Evolutionary conservation across 768 basidiomycete species (phyloP).

Genomic region (Rhodotorula diobovata): DNA sequence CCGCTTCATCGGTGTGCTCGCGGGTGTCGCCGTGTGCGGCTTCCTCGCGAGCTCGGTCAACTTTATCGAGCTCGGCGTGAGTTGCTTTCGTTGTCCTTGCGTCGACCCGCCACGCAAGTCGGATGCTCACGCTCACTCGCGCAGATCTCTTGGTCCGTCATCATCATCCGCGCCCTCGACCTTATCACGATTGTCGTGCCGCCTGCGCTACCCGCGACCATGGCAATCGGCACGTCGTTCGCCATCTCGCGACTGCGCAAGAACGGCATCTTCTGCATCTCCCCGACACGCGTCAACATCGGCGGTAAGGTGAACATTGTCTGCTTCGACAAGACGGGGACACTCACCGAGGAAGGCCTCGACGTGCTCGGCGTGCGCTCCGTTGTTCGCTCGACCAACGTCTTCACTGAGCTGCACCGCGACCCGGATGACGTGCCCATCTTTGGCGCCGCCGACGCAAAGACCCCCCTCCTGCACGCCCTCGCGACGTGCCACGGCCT

Average conservation of each 20-base stretch:
- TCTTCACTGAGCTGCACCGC: constrained; percentile 84
- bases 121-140: constrained; percentile 10
- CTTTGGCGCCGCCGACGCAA: constrained; percentile 57
- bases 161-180: constrained; percentile 84
- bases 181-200: constrained; percentile 96
- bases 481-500: constrained; percentile 94
- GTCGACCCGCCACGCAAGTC: not conserved
- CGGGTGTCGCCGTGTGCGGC: constrained; percentile 82
- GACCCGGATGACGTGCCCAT: constrained; percentile 77
- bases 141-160: constrained; percentile 83
- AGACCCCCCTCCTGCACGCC: constrained; percentile 82
- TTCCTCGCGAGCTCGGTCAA: constrained; percentile 88
- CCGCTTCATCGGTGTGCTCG: constrained; percentile 78
- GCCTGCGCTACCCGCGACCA: constrained; percentile 90
- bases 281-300: constrained; percentile 89
- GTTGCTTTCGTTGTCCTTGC: constrained; percentile 41
- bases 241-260: constrained; percentile 83
- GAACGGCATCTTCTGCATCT: constrained; percentile 87
- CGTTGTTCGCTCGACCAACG: constrained; percentile 63
- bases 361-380: constrained; percentile 92
- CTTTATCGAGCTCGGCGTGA: constrained; percentile 81
- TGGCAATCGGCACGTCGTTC: constrained; percentile 96
- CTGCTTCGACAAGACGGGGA: constrained; percentile 99
- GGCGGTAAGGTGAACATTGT: constrained; percentile 94
- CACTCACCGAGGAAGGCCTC: constrained; percentile 93